Conservation (phyloP, 108 stramenopile genomes). For the Skeletonema marinoi region DNA sequence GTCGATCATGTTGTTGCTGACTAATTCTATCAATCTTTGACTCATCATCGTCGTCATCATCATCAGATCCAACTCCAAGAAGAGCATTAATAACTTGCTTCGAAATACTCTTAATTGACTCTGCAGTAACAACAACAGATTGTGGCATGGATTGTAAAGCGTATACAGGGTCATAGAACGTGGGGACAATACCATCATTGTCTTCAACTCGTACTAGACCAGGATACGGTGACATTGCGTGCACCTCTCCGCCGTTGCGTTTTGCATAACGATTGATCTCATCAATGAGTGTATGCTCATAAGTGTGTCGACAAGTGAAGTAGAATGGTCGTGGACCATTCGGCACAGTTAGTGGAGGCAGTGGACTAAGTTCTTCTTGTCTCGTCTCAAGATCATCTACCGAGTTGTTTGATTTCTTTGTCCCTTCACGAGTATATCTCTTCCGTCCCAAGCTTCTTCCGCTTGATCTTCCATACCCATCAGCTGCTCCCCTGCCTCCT, state of each 20-base stretch:
- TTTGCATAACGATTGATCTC: slow-evolving; percentile 31
- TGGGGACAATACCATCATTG: background rate
- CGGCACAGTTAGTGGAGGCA: slow-evolving; percentile 33
- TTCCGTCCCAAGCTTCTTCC: slow-evolving; percentile 5
- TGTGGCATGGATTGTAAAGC: slow-evolving; percentile 54
- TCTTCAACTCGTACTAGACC: slow-evolving; percentile 46
- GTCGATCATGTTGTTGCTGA: background rate
- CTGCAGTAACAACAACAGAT: slow-evolving; percentile 39
- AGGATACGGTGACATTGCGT: slow-evolving; percentile 46
- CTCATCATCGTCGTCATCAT: background rate
- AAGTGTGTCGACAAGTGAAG: slow-evolving; percentile 62
- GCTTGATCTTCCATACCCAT: background rate
- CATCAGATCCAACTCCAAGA: slow-evolving; percentile 10
- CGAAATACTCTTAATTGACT: slow-evolving; percentile 63
- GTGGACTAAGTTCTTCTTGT: slow-evolving; percentile 20
- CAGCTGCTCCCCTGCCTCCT: background rate
- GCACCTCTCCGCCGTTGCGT: background rate
- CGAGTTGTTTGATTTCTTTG: slow-evolving; percentile 1
- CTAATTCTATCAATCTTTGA: background rate
- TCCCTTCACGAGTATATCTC: slow-evolving; percentile 18
- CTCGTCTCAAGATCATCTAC: background rate
- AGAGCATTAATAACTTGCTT: slow-evolving; percentile 19
- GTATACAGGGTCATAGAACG: slow-evolving; percentile 46
- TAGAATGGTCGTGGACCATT: slow-evolving; percentile 44
- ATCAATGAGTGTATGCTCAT: slow-evolving; percentile 54